These are phyloP conservation scores for Debaryomyces hansenii DNA, from an alignment of 805 yeast genomes.

Conservation along the genomic window DNA sequence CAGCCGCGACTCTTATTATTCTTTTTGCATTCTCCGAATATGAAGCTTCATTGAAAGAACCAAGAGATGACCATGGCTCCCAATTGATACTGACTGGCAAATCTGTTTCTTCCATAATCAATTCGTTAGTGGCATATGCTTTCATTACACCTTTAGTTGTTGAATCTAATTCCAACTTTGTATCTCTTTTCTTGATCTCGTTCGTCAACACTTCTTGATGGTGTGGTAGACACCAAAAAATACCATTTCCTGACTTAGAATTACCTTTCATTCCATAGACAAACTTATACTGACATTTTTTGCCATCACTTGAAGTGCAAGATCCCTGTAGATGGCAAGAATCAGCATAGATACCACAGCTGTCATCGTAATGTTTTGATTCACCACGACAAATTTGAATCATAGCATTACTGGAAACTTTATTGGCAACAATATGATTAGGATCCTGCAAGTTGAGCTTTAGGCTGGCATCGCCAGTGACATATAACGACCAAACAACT, in stretches of 20 bases:
- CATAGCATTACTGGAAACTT: constrained; percentile 39
- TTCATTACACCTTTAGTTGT: constrained; percentile 51
- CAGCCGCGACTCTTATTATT: constrained; percentile 48
- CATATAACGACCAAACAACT: constrained; percentile 67
- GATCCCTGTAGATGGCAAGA: constrained; percentile 16
- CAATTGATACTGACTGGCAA: constrained; percentile 43
- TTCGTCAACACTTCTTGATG: constrained; percentile 42
- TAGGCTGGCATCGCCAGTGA: constrained; percentile 26
- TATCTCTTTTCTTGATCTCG: constrained; percentile 21
- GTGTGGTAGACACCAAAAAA: constrained; percentile 56
- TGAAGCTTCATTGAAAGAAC: constrained; percentile 24
- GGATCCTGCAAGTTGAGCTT: constrained; percentile 32
- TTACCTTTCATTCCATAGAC: constrained; percentile 27
- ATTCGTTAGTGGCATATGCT: constrained; percentile 40
- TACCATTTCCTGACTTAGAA: constrained; percentile 22
- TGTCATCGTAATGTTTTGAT: constrained; percentile 26
- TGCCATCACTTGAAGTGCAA: constrained; percentile 16
- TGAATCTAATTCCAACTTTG: constrained; percentile 43
- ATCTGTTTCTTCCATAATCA: constrained; percentile 40
- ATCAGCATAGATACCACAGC: constrained; percentile 32
- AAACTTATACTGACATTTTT: constrained; percentile 28
- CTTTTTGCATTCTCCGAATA: constrained; percentile 32
- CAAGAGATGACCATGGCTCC: constrained; percentile 60
- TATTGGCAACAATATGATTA: constrained; percentile 43
- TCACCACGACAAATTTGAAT: constrained; percentile 63